Evolutionary conservation across 805 yeast genomes (phyloP), one percentile per base, ranked within the genome.

Genomic region (Cyberlindnera euphorbiae): DNA sequence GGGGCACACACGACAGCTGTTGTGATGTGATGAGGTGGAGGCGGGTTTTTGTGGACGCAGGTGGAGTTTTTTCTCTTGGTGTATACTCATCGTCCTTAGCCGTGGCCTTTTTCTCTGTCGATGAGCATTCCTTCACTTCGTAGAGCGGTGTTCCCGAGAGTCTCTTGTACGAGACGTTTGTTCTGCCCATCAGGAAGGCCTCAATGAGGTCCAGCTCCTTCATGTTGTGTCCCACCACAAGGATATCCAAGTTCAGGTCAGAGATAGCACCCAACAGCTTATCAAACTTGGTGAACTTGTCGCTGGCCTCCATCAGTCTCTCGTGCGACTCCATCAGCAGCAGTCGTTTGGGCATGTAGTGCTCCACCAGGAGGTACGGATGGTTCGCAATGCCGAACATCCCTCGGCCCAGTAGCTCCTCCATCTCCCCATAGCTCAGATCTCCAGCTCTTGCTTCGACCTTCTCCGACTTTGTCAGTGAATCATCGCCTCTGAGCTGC

Each of bases 131-230:
- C 28, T 8, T 23, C 12, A 11, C 4, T 8, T 72, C 76, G 45
- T 67, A 72, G 17, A 81, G 57, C 14, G 80, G 72, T 1, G 77
- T 67, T 12, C 86, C 85, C 17, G 87, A 75, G 47, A 80, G 72
- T 46, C 95, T 72, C 41, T 70, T 71, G 51, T 82, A 82, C 42
- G 71, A 69, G 26, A 85, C 58, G 22, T 30, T 29, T 49, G 22
- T 19, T 19, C 84, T 77, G 2, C 96, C 96, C n/a, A 82, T 64
- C 11, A 87, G 52, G 30, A 82, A 66, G 0, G 89, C 83, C 56
- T 88, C 97, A 6, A 88, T 67, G 30, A 88, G 61, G 52, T 88
- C 94, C 43, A 83, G 55, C 51, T 83, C 93, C 51, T 81, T 79
- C 16, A 79, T 68, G 48, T 68, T 73, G 25, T 73, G 69, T 0